Evolutionary conservation across 441 rosid genomes (phyloP).

Genomic region (Hura crepitans): DNA sequence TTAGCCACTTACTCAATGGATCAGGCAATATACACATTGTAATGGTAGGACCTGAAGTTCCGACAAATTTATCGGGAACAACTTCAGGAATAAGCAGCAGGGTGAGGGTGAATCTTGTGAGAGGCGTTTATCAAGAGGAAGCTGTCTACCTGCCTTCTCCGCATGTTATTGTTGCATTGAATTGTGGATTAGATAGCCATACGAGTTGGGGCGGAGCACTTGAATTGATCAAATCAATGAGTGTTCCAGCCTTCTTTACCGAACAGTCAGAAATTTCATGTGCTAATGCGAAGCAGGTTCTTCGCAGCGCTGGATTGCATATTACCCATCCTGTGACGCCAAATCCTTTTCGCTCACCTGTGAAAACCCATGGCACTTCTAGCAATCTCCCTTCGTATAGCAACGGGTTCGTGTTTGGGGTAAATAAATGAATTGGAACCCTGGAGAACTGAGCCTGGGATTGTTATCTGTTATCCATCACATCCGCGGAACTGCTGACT

Average conservation of each 20-base stretch:
- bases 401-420: constrained; percentile 44
- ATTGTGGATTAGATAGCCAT: constrained; percentile 37
- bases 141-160: constrained; percentile 44
- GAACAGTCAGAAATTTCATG: constrained; percentile 43
- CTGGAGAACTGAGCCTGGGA: constrained; percentile 5
- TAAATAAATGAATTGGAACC: constrained; percentile 29
- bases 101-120: constrained; percentile 43
- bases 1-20: constrained; percentile 44
- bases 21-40: constrained; percentile 40
- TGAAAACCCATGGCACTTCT: constrained; percentile 31
- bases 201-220: constrained; percentile 39
- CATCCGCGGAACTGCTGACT: not conserved
- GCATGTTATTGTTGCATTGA: constrained; percentile 34
- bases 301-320: constrained; percentile 42
- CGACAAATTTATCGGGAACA: constrained; percentile 40
- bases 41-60: constrained; percentile 50
- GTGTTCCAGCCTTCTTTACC: constrained; percentile 41
- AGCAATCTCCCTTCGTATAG: constrained; percentile 44
- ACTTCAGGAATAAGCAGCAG: constrained; percentile 45
- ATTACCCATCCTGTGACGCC: constrained; percentile 47
- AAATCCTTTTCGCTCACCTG: constrained; percentile 42
- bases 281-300: constrained; percentile 37
- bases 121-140: constrained; percentile 46
- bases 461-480: not conserved
- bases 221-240: constrained; percentile 32